These are phyloP conservation scores for Mollisiaceae sp. DNA, from an alignment of 2,329 filamentous ascomycete species.

Conservation along the genomic window DNA sequence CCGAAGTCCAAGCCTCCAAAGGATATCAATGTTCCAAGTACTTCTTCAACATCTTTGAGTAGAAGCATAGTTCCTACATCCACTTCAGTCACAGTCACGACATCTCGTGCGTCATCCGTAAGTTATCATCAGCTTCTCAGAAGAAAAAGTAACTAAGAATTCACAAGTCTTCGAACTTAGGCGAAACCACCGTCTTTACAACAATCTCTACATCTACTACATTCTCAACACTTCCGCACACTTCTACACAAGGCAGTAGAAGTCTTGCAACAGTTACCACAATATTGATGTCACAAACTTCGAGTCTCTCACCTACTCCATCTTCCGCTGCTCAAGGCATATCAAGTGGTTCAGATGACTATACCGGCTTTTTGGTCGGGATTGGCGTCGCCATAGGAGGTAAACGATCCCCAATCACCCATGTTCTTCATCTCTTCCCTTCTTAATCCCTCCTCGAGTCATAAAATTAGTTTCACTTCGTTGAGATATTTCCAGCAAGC, in stretches of 20 bases:
- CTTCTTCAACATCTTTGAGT: not conserved
- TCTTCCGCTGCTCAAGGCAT: not conserved
- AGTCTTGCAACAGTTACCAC: not conserved
- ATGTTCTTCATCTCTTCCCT: not conserved
- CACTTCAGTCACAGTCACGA: not conserved
- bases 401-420: not conserved
- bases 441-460: not conserved
- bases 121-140: not conserved
- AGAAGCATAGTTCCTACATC: not conserved
- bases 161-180: not conserved
- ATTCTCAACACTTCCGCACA: not conserved
- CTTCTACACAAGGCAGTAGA: not conserved
- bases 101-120: not conserved
- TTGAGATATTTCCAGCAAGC: not conserved
- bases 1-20: not conserved
- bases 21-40: not conserved
- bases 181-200: not conserved
- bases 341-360: not conserved
- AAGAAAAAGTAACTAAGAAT: not conserved
- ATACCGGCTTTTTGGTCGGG: conserved; percentile 1
- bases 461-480: not conserved
- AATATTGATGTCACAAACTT: not conserved
- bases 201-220: not conserved
- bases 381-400: not conserved
- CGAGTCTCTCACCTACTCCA: not conserved